phyloP scores from a whole-genome alignment of 352 stramenopile species.

The Globisporangium echinulatum region DNA sequence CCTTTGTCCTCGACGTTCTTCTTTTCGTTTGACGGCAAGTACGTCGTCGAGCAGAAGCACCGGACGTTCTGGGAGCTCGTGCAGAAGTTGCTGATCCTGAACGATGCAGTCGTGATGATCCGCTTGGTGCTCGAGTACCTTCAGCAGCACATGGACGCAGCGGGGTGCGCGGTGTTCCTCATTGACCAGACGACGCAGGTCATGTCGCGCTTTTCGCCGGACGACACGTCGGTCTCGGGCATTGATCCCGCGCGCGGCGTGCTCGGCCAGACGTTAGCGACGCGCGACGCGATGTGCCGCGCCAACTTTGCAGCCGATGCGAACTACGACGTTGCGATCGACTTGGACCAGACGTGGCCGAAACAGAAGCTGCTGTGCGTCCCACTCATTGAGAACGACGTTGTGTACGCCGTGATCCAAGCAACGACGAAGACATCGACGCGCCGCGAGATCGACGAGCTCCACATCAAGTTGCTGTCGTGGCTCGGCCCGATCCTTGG shows the following conservation, averaged over 20 bases:
- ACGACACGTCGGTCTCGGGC: slow-evolving; percentile 38
- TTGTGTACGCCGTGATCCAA: slow-evolving; percentile 78
- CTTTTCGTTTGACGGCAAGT: slow-evolving; percentile 23
- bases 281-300: slow-evolving; percentile 22
- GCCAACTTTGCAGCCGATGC: slow-evolving; percentile 40
- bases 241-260: slow-evolving; percentile 45
- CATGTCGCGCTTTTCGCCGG: slow-evolving; percentile 68
- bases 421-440: slow-evolving; percentile 36
- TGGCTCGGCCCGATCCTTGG: slow-evolving; percentile 78
- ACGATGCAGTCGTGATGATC: slow-evolving; percentile 77
- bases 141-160: slow-evolving; percentile 39
- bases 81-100: slow-evolving; percentile 53
- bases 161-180: slow-evolving; percentile 57
- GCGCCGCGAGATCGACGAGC: slow-evolving; percentile 41
- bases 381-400: slow-evolving; percentile 58
- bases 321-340: slow-evolving; percentile 58
- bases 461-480: slow-evolving; percentile 68
- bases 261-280: slow-evolving; percentile 37
- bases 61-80: slow-evolving; percentile 76
- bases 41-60: slow-evolving; percentile 55
- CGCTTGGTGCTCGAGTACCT: slow-evolving; percentile 62
- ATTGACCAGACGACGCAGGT: slow-evolving; percentile 67
- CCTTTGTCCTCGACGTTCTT: slow-evolving; percentile 11
- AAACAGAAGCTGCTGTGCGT: slow-evolving; percentile 71
- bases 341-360: slow-evolving; percentile 48